Conservation (phyloP, 2,329 filamentous ascomycete genomes). For the Ophidiomyces ophidiicola region DNA sequence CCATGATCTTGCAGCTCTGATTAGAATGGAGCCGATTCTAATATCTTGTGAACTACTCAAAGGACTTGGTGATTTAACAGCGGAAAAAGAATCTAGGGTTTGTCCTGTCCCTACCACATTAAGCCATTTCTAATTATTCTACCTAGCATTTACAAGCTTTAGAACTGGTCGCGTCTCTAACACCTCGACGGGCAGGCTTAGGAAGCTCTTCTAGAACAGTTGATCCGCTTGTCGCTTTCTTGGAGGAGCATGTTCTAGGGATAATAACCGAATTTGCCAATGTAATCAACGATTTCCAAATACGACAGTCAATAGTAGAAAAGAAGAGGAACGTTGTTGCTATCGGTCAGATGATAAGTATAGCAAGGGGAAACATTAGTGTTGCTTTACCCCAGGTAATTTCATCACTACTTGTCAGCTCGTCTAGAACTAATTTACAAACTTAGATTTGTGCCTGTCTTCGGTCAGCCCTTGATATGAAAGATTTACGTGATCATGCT, state of each 20-base stretch:
- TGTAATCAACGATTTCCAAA: slow-evolving; percentile 55
- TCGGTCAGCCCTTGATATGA: slow-evolving; percentile 65
- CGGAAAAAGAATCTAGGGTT: slow-evolving; percentile 44
- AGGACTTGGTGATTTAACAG: slow-evolving; percentile 55
- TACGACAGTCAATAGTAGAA: slow-evolving; percentile 50
- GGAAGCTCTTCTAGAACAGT: slow-evolving; percentile 37
- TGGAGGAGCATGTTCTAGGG: slow-evolving; percentile 73
- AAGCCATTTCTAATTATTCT: slow-evolving; percentile 17
- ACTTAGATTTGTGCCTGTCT: slow-evolving; percentile 77
- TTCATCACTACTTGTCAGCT: neutral
- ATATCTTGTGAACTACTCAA: slow-evolving; percentile 75
- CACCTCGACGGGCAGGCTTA: slow-evolving; percentile 38
- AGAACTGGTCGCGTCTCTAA: slow-evolving; percentile 39
- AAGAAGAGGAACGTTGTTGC: slow-evolving; percentile 67
- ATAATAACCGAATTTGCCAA: slow-evolving; percentile 75
- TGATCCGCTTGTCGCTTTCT: slow-evolving; percentile 57
- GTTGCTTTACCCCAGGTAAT: slow-evolving; percentile 73
- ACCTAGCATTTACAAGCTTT: slow-evolving; percentile 40
- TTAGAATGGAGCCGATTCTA: slow-evolving; percentile 61
- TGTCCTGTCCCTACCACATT: neutral
- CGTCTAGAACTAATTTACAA: slow-evolving; percentile 11
- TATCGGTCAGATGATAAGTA: slow-evolving; percentile 73
- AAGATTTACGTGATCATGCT: slow-evolving; percentile 62
- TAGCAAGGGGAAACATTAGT: slow-evolving; percentile 60
- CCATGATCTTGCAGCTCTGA: slow-evolving; percentile 53